Conservation (phyloP, 2,329 filamentous ascomycete genomes). For the Botrytis fragariae region DNA sequence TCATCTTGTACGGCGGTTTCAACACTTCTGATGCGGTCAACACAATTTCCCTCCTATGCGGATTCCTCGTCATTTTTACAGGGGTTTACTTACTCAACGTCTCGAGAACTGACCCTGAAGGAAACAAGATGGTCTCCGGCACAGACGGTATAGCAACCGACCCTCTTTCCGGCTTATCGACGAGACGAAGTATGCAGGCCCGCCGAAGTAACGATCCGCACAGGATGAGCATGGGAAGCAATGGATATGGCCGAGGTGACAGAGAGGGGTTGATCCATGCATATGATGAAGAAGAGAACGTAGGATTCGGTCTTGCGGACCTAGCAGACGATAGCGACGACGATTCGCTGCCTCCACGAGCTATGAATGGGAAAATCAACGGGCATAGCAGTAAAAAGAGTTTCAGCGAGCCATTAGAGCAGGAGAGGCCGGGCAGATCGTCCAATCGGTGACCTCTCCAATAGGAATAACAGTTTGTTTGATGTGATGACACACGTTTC, state of each 20-base stretch:
- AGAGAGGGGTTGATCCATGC: conserved; percentile 81
- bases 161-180: conserved; percentile 83
- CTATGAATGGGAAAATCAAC: conserved; percentile 34
- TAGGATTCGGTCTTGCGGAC: conserved; percentile 73
- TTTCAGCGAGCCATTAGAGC: conserved; percentile 32
- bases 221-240: conserved; percentile 61
- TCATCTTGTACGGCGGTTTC: conserved; percentile 94
- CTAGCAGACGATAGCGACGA: conserved; percentile 75
- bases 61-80: conserved; percentile 92
- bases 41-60: conserved; percentile 86
- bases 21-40: conserved; percentile 91
- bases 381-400: conserved; percentile 34
- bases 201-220: conserved; percentile 66
- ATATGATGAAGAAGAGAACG: conserved; percentile 80
- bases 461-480: conserved; percentile 10
- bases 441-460: conserved; percentile 30
- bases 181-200: conserved; percentile 88
- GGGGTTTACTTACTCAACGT: conserved; percentile 95
- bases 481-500: conserved; percentile 11
- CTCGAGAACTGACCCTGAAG: conserved; percentile 87
- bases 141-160: conserved; percentile 86
- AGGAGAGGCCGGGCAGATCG: conserved; percentile 28
- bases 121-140: conserved; percentile 62
- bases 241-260: conserved; percentile 59
- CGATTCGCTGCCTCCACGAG: conserved; percentile 25